Conservation (phyloP, 1,284 basidiomycete genomes). For the Bjerkandera adusta region DNA sequence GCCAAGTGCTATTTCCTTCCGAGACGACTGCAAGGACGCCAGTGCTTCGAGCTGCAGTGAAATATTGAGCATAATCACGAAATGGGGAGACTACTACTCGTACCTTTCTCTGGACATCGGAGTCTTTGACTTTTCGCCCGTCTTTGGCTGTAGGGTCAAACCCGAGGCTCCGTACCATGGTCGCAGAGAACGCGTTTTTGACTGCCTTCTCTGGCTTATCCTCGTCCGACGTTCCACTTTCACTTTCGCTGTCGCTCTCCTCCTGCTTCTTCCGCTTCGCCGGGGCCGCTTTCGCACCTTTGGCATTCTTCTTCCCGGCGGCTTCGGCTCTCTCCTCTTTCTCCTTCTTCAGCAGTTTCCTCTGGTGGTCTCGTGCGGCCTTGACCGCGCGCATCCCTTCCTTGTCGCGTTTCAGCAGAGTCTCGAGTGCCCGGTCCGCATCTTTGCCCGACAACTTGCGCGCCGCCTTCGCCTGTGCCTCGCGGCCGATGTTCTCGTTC, state of each 20-base stretch:
- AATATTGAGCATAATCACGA: conserved; percentile 4
- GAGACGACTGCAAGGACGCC: conserved; percentile 43
- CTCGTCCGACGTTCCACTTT: too few relatives aligned
- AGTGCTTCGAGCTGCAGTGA: conserved; percentile 47
- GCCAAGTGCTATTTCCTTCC: conserved; percentile 49
- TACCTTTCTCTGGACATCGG: conserved; percentile 56
- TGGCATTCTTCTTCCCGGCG: conserved; percentile 20
- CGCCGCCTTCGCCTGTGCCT: conserved; percentile 69
- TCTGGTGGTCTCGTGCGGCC: conserved; percentile 48
- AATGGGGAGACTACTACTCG: neutral
- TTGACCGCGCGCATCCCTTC: conserved; percentile 60
- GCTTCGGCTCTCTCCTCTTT: conserved; percentile 21
- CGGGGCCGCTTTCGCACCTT: conserved; percentile 22
- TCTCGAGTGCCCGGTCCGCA: conserved; percentile 57
- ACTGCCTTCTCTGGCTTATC: conserved; percentile 17
- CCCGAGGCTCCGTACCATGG: conserved; percentile 63
- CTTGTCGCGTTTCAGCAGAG: conserved; percentile 58
- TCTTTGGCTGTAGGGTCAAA: conserved; percentile 67
- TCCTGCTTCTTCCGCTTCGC: conserved; percentile 8
- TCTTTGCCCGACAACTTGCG: conserved; percentile 58
- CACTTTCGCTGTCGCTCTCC: conserved; percentile 11
- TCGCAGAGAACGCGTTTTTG: conserved; percentile 59
- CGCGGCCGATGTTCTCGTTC: conserved; percentile 68
- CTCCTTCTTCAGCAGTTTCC: conserved; percentile 24
- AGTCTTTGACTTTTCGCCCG: conserved; percentile 40